Base-by-base conservation (phyloP, 768 basidiomycete genomes). In the Royoungia palumana region DNA sequence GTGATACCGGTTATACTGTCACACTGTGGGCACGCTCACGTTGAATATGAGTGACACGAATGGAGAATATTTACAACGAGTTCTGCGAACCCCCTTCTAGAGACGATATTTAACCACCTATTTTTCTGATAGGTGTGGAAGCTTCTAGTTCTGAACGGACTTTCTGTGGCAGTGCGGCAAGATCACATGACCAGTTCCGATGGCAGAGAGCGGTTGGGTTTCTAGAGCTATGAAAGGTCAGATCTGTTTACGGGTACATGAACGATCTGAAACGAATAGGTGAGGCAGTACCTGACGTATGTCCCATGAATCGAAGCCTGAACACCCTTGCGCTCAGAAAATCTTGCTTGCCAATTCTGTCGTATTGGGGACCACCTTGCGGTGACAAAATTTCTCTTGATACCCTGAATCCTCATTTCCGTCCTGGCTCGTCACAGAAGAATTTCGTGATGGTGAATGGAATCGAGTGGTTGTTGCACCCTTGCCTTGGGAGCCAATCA, bases 401-500 rank as follows among this genome's bases (percentile, higher is more conserved):
- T 41, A 17, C 11, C 17, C 27, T 14, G n/a, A 30, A 22, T 19
- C 34, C 30, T 50, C 47, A 50, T 63, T 50, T 57, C 50, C 39
- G 49, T 39, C 41, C 35, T 49, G 24, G 34, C 12, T 51, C 30
- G 25, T 19, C 38, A 11, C 43, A 46, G 35, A 30, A 38, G 44
- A 46, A 24, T 20, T 40, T 25, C 22, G 13, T 17, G 34, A 47
- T 38, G 44, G 41, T 35, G 48, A 41, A 51, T 47, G 19, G 46
- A 53, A 45, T 22, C 47, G 41, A 28, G 7, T 32, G 48, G 11
- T 6, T 37, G 35, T 41, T 49, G 41, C 20, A 38, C 12, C 36
- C 41, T 35, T 22, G 35, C 14, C 38, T 35, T 34, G 27, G 44
- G 44, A 48, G 35, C 53, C 56, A 56, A 53, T 56, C 47, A 51